Evolutionary conservation across 2,329 filamentous ascomycete genomes (phyloP).

Genomic region (Aureobasidium lini): DNA sequence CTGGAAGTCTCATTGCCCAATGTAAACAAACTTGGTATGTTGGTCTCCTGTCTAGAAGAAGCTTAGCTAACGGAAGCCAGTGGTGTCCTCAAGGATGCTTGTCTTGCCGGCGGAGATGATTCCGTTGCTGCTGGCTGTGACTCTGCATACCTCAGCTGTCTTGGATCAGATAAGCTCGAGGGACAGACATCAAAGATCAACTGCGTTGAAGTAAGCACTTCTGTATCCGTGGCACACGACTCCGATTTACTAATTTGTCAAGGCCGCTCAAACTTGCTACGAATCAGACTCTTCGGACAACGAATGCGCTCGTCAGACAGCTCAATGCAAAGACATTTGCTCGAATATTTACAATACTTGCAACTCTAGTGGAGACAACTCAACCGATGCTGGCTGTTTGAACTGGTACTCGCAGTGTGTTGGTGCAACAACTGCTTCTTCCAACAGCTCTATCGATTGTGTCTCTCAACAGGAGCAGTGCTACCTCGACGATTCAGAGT

Average conservation of each 20-base stretch:
- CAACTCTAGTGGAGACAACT: not conserved
- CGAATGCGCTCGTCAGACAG: not conserved
- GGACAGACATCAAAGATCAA: not conserved
- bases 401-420: not conserved
- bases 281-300: no score
- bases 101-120: not conserved
- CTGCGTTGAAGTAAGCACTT: not conserved
- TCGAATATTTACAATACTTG: not conserved
- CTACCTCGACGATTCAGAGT: not conserved
- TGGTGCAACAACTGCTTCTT: not conserved
- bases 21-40: not conserved
- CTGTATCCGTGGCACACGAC: no score
- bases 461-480: not conserved
- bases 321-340: constrained; percentile 4
- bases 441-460: not conserved
- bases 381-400: not conserved
- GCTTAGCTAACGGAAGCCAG: not conserved
- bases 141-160: not conserved
- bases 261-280: no score
- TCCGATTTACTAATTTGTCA: no score
- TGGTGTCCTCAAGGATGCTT: not conserved
- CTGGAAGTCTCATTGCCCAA: not conserved
- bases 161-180: not conserved
- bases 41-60: not conserved
- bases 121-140: not conserved